A percentile compares a stretch with the other conserved stretches of the same genome.
These are phyloP conservation scores for Alternaria ethzedia DNA, from an alignment of 2,329 filamentous ascomycete species.

Conservation along the genomic window DNA sequence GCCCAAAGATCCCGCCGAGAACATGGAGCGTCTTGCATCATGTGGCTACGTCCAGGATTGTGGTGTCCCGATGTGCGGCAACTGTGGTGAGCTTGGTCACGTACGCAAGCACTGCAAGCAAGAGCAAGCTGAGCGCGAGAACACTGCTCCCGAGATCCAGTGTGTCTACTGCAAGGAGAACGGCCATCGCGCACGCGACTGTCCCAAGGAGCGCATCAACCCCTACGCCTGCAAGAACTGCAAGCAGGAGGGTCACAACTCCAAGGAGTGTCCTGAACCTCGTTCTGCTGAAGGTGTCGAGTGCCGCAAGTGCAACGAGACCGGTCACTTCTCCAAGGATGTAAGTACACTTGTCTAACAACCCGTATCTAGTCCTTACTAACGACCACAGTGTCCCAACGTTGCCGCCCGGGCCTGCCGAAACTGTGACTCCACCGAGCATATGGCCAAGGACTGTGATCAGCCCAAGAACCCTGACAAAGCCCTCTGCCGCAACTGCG, in stretches of 20 bases:
- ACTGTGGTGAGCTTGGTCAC: conserved; percentile 71
- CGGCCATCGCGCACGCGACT: conserved; percentile 74
- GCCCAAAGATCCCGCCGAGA: conserved; percentile 66
- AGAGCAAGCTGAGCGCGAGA: conserved; percentile 59
- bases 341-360: conserved; percentile 16
- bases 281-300: conserved; percentile 64
- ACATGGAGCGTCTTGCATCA: conserved; percentile 67
- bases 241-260: conserved; percentile 54
- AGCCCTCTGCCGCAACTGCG: conserved; percentile 66
- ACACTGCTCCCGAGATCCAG: conserved; percentile 55
- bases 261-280: conserved; percentile 52
- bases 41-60: conserved; percentile 69
- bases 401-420: conserved; percentile 41
- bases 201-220: conserved; percentile 61
- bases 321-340: conserved; percentile 46
- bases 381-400: conserved; percentile 38
- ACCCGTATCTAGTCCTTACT: conserved; percentile 12
- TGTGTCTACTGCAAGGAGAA: conserved; percentile 70
- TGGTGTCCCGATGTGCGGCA: conserved; percentile 65
- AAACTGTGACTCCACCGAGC: conserved; percentile 47
- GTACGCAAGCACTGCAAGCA: conserved; percentile 63
- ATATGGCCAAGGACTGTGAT: conserved; percentile 47
- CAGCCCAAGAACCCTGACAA: conserved; percentile 48
- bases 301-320: conserved; percentile 69
- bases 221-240: conserved; percentile 74